Base-by-base conservation (phyloP, 352 stramenopile species). In the Phytophthora cactorum region DNA sequence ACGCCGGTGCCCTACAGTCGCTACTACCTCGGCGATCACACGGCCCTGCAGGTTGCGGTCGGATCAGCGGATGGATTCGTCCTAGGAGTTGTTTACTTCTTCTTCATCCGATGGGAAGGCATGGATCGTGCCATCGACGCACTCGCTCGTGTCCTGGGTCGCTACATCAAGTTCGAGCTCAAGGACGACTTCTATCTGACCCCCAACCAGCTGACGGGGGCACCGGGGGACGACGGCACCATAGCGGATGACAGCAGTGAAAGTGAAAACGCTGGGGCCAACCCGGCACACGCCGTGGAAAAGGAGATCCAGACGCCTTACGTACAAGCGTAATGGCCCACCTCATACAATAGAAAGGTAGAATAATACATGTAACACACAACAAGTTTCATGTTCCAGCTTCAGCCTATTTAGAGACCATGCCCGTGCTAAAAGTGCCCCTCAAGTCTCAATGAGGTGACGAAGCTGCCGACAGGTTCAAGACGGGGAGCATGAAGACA, bases 1-100 rank as follows among this genome's bases (percentile, higher is more conserved):
- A 67, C 70, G 6, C 77, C 77, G 0, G 77, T 84, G 27, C 74
- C 77, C 6, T 82, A 82, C 77, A 77, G 74, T 52, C 77, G 77
- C 53, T 76, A 80, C 54, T 84, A 75, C 57, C 59, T 84, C 11
- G 77, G 77, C 17, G 77, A 84, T 59, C 77, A 84, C 68, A 82
- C 74, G 15, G 46, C 69, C 17, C 60, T 77, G 34, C 77, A 84
- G 49, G 62, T 84, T 28, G 29, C 45, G 14, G 51, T 81, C 22
- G 77, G 77, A 34, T 60, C 64, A 29, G 64, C 58, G 10, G 53
- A 82, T 38, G 77, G 77, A 27, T 28, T 81, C 22, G 68, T 75
- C 22, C 44, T 84, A 25, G 77, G 66, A 28, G 55, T 65, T 5
- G 15, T 68, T 39, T 84, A 77, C 66, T 84, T 84, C 70, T 70